Percentiles rank a stretch among this genome's conserved stretches.
Evolutionary conservation across 2,329 filamentous ascomycete species (phyloP).

Genomic region (Onygenales sp.): DNA sequence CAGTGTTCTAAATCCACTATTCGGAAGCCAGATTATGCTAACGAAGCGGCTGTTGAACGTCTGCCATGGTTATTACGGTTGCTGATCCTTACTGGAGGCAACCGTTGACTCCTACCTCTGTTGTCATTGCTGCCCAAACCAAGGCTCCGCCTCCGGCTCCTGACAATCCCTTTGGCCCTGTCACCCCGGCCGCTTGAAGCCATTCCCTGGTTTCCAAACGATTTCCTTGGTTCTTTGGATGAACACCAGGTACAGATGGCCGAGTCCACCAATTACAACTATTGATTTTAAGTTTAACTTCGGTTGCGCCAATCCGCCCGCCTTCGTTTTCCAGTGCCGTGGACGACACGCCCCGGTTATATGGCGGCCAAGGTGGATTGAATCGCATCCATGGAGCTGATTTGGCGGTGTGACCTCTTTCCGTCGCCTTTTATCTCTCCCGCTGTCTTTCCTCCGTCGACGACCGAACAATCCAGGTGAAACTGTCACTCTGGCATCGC

Average conservation of each 20-base stretch:
- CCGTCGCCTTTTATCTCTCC: neutral
- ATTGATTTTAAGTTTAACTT: neutral
- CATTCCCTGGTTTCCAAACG: constrained; percentile 2
- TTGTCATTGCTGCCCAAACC: constrained; percentile 7
- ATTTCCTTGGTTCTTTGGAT: neutral
- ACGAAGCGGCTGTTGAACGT: neutral
- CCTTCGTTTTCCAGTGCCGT: neutral
- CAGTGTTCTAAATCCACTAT: neutral
- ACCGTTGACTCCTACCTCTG: neutral
- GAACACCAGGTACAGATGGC: neutral
- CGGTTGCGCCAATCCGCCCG: neutral
- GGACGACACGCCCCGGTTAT: neutral
- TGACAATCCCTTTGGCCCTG: constrained; percentile 4
- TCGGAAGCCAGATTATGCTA: neutral
- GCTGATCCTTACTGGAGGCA: constrained; percentile 10
- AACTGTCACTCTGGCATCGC: neutral
- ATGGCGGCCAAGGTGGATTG: neutral
- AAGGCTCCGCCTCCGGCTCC: constrained; percentile 1
- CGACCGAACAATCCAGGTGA: neutral
- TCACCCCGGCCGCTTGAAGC: neutral
- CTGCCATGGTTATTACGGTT: neutral
- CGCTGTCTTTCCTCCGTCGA: neutral
- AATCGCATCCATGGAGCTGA: neutral
- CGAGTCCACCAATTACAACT: neutral
- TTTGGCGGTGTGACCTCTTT: constrained; percentile 3